These are phyloP conservation scores for Pichia sp. DNA, from an alignment of 1,139 yeast genomes.

Conservation along the genomic window DNA sequence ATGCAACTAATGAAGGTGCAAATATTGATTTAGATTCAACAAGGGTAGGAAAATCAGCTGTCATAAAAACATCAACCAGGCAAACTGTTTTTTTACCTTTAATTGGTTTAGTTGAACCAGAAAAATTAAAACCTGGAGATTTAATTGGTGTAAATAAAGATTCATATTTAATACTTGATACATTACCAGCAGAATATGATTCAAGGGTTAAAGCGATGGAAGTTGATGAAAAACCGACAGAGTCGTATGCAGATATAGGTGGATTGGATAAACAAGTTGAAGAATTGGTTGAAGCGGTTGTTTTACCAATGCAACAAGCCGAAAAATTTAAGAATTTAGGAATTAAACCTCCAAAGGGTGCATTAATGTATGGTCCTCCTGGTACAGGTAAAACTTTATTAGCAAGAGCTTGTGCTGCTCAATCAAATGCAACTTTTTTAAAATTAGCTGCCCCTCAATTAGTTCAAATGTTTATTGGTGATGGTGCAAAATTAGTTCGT, in stretches of 20 bases:
- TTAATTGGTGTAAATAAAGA: slow-evolving; percentile 97
- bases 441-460: slow-evolving; percentile 97
- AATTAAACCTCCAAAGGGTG: slow-evolving; percentile 97
- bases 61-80: slow-evolving; percentile 92
- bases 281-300: slow-evolving; percentile 96
- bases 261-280: slow-evolving; percentile 98
- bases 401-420: slow-evolving; percentile 99
- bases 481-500: slow-evolving; percentile 95
- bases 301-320: slow-evolving; percentile 96
- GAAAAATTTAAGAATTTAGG: slow-evolving; percentile 92
- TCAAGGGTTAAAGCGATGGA: slow-evolving; percentile 99
- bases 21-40: slow-evolving; percentile 91
- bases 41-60: slow-evolving; percentile 94
- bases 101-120: slow-evolving; percentile 91
- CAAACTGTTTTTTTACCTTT: slow-evolving; percentile 96
- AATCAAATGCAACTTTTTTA: slow-evolving; percentile 94
- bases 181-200: slow-evolving; percentile 95
- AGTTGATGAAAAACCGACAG: slow-evolving; percentile 97
- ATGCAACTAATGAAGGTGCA: slow-evolving; percentile 88
- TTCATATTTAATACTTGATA: slow-evolving; percentile 86
- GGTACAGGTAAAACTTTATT: slow-evolving; percentile 97
- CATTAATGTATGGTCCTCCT: slow-evolving; percentile 98
- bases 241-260: slow-evolving; percentile 94
- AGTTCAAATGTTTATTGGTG: slow-evolving; percentile 99
- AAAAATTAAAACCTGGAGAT: slow-evolving; percentile 86